Conservation (phyloP, 257 asterid species). For the Solanum paucissectum region DNA sequence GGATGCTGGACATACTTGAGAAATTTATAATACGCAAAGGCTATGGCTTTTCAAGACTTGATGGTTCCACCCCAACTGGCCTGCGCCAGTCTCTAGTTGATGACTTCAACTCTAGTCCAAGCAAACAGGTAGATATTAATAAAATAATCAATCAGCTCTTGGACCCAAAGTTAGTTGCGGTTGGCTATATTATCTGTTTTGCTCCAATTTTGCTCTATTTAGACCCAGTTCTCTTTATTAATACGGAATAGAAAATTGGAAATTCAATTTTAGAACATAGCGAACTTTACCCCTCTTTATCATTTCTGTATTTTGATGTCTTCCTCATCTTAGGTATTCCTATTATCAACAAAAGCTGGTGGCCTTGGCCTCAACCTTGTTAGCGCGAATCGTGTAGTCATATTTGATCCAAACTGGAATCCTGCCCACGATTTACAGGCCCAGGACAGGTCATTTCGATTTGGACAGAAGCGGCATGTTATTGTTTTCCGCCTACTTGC, state of each 20-base stretch:
- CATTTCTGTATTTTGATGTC: background rate
- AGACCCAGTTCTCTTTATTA: background rate
- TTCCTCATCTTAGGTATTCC: conserved; percentile 50
- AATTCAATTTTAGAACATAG: background rate
- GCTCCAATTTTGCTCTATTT: background rate
- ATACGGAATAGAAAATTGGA: background rate
- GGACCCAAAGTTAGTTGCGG: background rate
- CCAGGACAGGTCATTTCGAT: conserved; percentile 89
- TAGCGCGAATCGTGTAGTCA: conserved; percentile 87
- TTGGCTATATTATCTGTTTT: background rate
- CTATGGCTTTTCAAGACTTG: conserved; percentile 77
- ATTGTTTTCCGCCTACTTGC: conserved; percentile 90
- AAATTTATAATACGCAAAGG: conserved; percentile 90
- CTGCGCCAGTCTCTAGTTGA: conserved; percentile 85
- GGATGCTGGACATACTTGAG: conserved; percentile 95
- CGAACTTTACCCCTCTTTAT: background rate
- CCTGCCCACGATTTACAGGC: conserved; percentile 99
- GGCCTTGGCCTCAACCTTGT: conserved; percentile 95
- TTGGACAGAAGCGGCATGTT: conserved; percentile 86
- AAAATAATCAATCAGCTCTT: background rate
- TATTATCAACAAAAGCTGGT: conserved; percentile 95
- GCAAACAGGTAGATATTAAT: conserved; percentile 66
- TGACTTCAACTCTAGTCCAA: conserved; percentile 85
- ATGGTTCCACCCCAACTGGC: conserved; percentile 85
- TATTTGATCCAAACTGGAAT: conserved; percentile 97